Conservation (phyloP, 305 asterid species). For the Solanum hybrid region DNA sequence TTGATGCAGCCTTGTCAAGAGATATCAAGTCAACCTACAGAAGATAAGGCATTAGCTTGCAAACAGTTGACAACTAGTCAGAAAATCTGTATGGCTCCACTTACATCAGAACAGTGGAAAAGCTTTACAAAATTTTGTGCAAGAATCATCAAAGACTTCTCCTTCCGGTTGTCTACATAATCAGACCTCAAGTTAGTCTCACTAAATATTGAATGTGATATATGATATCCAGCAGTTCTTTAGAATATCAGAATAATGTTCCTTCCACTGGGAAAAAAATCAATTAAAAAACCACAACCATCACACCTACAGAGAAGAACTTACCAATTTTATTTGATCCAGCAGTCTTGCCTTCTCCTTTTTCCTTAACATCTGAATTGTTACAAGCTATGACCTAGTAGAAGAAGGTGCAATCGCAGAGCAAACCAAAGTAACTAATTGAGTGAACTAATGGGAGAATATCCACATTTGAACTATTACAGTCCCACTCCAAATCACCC, state of each 20-base stretch:
- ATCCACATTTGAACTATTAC: background rate
- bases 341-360: constrained; percentile 15
- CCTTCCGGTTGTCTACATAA: constrained; percentile 44
- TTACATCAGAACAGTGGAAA: constrained; percentile 56
- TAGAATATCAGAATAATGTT: background rate
- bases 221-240: constrained; percentile 3
- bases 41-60: constrained; percentile 2
- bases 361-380: background rate
- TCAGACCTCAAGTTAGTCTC: constrained; percentile 8
- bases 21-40: constrained; percentile 50
- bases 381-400: constrained; percentile 15
- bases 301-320: background rate
- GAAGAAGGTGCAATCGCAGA: background rate
- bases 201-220: background rate
- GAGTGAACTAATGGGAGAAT: background rate
- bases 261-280: background rate
- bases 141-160: constrained; percentile 51
- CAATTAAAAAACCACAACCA: background rate
- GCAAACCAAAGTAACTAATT: background rate
- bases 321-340: constrained; percentile 31
- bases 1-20: constrained; percentile 46
- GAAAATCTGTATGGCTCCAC: constrained; percentile 8
- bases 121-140: constrained; percentile 59
- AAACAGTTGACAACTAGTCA: background rate
- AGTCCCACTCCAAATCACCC: constrained; percentile 4